phyloP scores from a whole-genome alignment of 208 protist species.

The Trypanosoma caninum region DNA sequence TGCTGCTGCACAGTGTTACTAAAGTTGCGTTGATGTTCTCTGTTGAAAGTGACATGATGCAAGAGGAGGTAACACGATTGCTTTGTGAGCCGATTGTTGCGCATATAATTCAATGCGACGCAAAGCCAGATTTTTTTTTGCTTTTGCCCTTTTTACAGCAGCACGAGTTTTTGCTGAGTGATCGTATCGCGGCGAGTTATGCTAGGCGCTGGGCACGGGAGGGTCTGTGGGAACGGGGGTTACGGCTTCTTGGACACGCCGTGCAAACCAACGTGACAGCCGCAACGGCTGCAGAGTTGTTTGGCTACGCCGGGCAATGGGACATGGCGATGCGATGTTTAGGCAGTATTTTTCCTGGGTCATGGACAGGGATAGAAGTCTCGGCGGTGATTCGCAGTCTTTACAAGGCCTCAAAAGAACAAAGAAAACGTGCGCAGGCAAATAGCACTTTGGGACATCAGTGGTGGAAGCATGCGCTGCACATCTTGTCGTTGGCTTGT shows the following conservation, averaged over 20 bases:
- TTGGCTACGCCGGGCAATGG: conserved; percentile 31
- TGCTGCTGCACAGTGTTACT: conserved; percentile 3
- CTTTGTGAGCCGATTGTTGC: conserved; percentile 31
- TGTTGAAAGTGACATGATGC: conserved; percentile 43
- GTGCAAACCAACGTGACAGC: conserved; percentile 25
- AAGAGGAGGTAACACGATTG: conserved; percentile 55
- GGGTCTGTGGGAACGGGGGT: conserved; percentile 18
- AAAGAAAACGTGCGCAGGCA: not conserved
- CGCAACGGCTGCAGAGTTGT: conserved; percentile 37
- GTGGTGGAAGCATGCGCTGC: conserved; percentile 16
- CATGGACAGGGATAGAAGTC: conserved; percentile 71
- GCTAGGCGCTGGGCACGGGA: conserved; percentile 10
- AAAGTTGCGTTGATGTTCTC: conserved; percentile 57
- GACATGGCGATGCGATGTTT: conserved; percentile 35
- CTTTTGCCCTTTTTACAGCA: conserved; percentile 1
- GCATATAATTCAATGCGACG: not conserved
- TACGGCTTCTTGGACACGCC: conserved; percentile 22
- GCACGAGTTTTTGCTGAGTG: conserved; percentile 22
- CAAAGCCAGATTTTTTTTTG: not conserved
- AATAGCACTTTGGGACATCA: not conserved
- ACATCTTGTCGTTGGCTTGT: conserved; percentile 12
- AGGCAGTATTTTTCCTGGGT: conserved; percentile 20
- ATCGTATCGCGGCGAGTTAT: conserved; percentile 19
- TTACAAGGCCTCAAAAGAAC: conserved; percentile 32
- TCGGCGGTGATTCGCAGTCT: conserved; percentile 38